Base-by-base conservation (phyloP, 1,284 basidiomycete genomes). In the Xerocomus subilludens region DNA sequence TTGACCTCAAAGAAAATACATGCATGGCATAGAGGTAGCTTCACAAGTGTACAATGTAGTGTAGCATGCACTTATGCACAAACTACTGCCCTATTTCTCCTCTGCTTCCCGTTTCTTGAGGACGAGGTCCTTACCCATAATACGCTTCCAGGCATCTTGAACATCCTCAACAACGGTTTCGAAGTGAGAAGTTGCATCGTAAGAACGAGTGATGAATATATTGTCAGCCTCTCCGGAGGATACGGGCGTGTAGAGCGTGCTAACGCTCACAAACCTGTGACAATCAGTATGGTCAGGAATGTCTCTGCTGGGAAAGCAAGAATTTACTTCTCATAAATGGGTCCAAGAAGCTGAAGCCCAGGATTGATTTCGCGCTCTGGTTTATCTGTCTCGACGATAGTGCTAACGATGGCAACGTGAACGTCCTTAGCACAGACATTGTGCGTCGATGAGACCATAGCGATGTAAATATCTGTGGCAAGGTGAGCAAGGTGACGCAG, bases 151-250 rank as follows among this genome's bases (percentile, higher is more conserved):
- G 49, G 98, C 95, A 84, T 98, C 93, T 77, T 93, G 92, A 58
- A 99, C 97, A 77, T 98, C 97, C 72, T 98, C 96, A 56, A 96
- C 95, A 70, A 97, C 96, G 55, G 97, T 98, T 89, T 99, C 98
- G 83, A 99, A 99, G 88, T 99, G 98, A 65, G 96, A 97, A 18
- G 98, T 99, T 21, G 98, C 97, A 84, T 99, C 98, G 86, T 99
- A 99, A 14, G 97, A 98, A 73, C 94, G 95, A 72, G 98, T 99
- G 87, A 99, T 93, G 88, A 96, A 99, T 83, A 99, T 95, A 81
- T 96, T 94, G 87, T 97, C 95, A 63, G 90, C 89, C 77, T 89
- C 82, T 72, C 98, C 98, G 62, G 90, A 87, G 49, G 94, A 89
- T 18, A 96, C 96, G 16, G 98, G 97, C 67, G 93, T 94, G 87